Percentiles rank a stretch among this genome's conserved stretches.
These are phyloP conservation scores for Athelia sp. DNA, from an alignment of 1,284 basidiomycete species.

Conservation along the genomic window DNA sequence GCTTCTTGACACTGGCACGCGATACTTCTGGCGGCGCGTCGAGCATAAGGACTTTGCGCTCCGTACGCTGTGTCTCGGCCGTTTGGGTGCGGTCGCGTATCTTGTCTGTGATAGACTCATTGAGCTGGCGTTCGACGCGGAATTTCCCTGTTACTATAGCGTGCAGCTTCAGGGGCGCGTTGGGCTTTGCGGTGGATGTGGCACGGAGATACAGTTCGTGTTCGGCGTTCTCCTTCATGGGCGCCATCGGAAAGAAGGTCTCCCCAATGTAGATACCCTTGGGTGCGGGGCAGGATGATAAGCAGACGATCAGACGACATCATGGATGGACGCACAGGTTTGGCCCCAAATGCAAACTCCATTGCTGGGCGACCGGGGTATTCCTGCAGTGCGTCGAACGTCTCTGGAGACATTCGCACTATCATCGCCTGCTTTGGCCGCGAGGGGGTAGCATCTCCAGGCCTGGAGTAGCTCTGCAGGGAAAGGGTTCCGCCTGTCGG, in stretches of 20 bases:
- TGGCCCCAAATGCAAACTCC: slow-evolving; percentile 55
- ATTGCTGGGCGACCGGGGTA: slow-evolving; percentile 40
- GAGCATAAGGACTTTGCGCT: slow-evolving; percentile 48
- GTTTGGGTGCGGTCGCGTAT: slow-evolving; percentile 52
- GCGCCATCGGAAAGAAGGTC: slow-evolving; percentile 53
- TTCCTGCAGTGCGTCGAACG: slow-evolving; percentile 57
- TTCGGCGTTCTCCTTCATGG: slow-evolving; percentile 43
- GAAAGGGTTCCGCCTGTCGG: slow-evolving; percentile 47
- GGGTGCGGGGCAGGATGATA: not conserved
- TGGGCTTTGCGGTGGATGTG: slow-evolving; percentile 48
- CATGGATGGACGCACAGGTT: slow-evolving; percentile 37
- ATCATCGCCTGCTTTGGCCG: slow-evolving; percentile 68
- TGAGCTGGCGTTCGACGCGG: slow-evolving; percentile 54
- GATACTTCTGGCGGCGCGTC: slow-evolving; percentile 28
- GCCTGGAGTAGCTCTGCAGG: slow-evolving; percentile 48
- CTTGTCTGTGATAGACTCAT: slow-evolving; percentile 42
- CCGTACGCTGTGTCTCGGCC: slow-evolving; percentile 51
- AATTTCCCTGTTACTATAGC: slow-evolving; percentile 68
- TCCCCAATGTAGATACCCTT: slow-evolving; percentile 66
- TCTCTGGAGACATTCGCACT: slow-evolving; percentile 64
- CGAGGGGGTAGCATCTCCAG: slow-evolving; percentile 48
- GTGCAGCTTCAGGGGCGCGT: slow-evolving; percentile 62
- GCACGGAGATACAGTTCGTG: slow-evolving; percentile 71
- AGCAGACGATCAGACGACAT: slow-evolving; percentile 4
- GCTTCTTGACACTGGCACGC: slow-evolving; percentile 19